Evolutionary conservation across 2,329 filamentous ascomycete species (phyloP).

Genomic region (Epichloe gansuensis): DNA sequence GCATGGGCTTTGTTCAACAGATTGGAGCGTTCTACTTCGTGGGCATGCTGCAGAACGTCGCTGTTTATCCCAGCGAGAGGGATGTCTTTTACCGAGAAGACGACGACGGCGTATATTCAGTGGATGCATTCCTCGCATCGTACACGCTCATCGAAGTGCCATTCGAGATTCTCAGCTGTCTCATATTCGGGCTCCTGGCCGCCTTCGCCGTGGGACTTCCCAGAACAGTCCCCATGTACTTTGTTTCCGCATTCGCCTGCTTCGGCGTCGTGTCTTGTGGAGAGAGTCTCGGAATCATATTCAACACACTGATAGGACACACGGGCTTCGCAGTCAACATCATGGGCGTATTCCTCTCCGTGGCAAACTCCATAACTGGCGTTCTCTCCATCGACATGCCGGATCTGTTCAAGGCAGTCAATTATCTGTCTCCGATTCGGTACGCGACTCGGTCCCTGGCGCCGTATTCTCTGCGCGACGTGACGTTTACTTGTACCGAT

Average conservation of each 20-base stretch:
- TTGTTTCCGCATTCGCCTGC: constrained; percentile 54
- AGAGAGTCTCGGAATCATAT: constrained; percentile 66
- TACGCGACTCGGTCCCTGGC: constrained; percentile 57
- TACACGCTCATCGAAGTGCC: constrained; percentile 62
- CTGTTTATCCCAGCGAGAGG: constrained; percentile 58
- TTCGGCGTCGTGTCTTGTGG: constrained; percentile 66
- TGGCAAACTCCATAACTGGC: constrained; percentile 60
- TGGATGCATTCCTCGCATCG: constrained; percentile 57
- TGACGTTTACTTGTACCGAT: constrained; percentile 52
- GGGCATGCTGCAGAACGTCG: constrained; percentile 70
- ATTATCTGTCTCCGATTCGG: constrained; percentile 60
- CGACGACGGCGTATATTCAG: constrained; percentile 59
- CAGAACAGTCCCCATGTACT: constrained; percentile 51
- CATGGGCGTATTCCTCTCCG: constrained; percentile 55
- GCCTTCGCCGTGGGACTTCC: constrained; percentile 55
- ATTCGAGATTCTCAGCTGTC: constrained; percentile 53
- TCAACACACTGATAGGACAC: constrained; percentile 64
- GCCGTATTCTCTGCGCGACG: constrained; percentile 48
- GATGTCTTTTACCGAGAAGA: constrained; percentile 70
- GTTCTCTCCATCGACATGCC: constrained; percentile 62
- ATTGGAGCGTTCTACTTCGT: constrained; percentile 61
- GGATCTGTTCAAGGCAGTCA: constrained; percentile 51
- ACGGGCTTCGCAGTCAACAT: constrained; percentile 67
- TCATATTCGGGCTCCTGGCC: constrained; percentile 53
- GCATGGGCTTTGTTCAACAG: constrained; percentile 63